Base-by-base conservation (phyloP, 371 early-diverging fungal genomes). In the Mortierella sp. region DNA sequence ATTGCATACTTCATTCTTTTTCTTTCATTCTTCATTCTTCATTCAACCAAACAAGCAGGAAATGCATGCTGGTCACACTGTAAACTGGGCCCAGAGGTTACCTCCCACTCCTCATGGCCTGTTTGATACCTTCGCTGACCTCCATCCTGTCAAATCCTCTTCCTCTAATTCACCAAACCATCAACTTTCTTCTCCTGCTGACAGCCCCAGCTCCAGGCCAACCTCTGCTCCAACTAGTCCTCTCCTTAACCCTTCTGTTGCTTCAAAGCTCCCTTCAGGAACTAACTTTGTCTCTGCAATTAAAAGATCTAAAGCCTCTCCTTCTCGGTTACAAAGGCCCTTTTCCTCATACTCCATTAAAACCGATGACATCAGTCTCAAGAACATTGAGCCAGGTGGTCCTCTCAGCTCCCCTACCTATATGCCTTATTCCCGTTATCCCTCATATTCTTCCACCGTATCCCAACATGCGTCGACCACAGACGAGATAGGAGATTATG, bases 291-390 rank as follows among this genome's bases (percentile, higher is more conserved):
- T 52, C 3, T 64, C 53, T 33, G 48, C 32, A 24, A 15, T 22
- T 5, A 22, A 21, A 48, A 38, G 4, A 28, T 24, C 45, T 47
- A 40, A 41, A 4, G 21, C 3, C 8, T 24, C 19, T 22, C n/a
- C 16, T 33, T 6, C 22, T 33, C 38, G 21, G 13, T 19, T 8
- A 21, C 69, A 59, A 65, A 33, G 63, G 19, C 63, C 72, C 3
- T 43, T 72, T 47, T 65, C 72, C 24, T 48, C 72, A 9, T 59
- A 62, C 9, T 60, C 61, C 24, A 61, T 70, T 32, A 75, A 45
- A 28, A 69, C 70, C n/a, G 60, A 62, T 38, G 36, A 57, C 62
- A 59, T 52, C 33, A 40, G 52, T 36, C 33, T 67, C 63, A 61
- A 32, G 58, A 57, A 63, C 53, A 57, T 47, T 24, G 33, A 22